Percentiles rank a stretch among this genome's conserved stretches.
Evolutionary conservation across 1,284 basidiomycete genomes (phyloP).

Genomic region (Vanrija sp.): DNA sequence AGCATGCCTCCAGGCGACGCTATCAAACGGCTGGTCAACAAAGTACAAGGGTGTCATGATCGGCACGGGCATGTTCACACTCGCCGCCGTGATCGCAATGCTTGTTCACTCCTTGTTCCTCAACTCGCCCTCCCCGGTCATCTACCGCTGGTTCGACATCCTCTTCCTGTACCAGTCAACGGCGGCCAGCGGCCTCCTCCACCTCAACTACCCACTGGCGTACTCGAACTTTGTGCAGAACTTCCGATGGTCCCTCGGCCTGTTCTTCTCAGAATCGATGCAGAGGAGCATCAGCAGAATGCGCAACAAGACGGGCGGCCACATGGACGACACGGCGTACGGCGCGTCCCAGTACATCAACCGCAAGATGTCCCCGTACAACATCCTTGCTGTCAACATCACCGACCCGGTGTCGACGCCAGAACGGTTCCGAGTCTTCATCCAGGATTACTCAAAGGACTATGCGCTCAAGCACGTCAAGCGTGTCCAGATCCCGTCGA

Average conservation of each 20-base stretch:
- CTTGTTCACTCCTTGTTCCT: constrained; percentile 60
- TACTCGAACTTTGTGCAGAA: constrained; percentile 78
- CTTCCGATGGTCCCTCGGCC: constrained; percentile 81
- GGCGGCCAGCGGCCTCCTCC: constrained; percentile 68
- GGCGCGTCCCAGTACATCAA: constrained; percentile 62
- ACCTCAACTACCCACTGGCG: constrained; percentile 79
- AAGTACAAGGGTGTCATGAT: constrained; percentile 71
- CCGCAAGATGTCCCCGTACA: constrained; percentile 72
- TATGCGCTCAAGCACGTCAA: neutral
- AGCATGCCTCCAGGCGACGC: constrained; percentile 84
- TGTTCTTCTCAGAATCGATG: constrained; percentile 66
- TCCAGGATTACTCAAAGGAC: neutral
- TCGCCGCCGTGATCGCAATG: constrained; percentile 65
- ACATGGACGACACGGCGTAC: constrained; percentile 62
- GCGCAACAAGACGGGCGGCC: constrained; percentile 75
- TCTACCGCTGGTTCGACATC: constrained; percentile 68
- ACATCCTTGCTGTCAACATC: constrained; percentile 37
- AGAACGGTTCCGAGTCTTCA: neutral
- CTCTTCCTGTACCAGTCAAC: constrained; percentile 78
- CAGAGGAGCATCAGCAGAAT: constrained; percentile 76
- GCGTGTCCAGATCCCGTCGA: constrained; percentile 59
- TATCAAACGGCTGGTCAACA: constrained; percentile 85
- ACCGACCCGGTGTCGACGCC: neutral
- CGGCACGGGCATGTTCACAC: constrained; percentile 66
- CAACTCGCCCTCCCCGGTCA: constrained; percentile 50